A percentile compares a stretch with the other conserved stretches of the same genome.
These are phyloP conservation scores for Pseudozyma flocculosa DNA, from an alignment of 1,284 basidiomycete genomes.

Conservation along the genomic window DNA sequence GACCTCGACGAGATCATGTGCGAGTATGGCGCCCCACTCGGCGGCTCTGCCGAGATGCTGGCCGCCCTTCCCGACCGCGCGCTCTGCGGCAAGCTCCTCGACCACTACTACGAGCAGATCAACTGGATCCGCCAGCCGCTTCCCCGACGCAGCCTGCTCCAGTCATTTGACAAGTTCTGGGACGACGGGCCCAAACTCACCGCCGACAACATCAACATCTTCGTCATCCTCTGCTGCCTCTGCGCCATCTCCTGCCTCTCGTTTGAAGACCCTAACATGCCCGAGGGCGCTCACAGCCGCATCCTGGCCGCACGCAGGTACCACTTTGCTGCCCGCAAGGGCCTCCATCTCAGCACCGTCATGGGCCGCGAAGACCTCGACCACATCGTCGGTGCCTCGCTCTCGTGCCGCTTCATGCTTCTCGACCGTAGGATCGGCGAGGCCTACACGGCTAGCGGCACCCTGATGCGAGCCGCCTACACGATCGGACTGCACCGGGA, in stretches of 20 bases:
- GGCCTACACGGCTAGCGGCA: slow-evolving; percentile 36
- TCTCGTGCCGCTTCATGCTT: slow-evolving; percentile 44
- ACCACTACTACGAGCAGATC: slow-evolving; percentile 47
- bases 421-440: slow-evolving; percentile 46
- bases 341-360: slow-evolving; percentile 33
- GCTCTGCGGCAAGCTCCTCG: slow-evolving; percentile 30
- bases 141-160: slow-evolving; percentile 28
- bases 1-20: slow-evolving; percentile 42
- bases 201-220: slow-evolving; percentile 44
- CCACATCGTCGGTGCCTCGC: slow-evolving; percentile 37
- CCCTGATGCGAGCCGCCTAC: slow-evolving; percentile 38
- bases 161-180: slow-evolving; percentile 35
- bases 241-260: slow-evolving; percentile 35
- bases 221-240: slow-evolving; percentile 39
- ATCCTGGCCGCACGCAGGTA: slow-evolving; percentile 32
- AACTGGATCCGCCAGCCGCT: slow-evolving; percentile 53
- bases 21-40: slow-evolving; percentile 39
- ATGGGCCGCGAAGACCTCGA: slow-evolving; percentile 44
- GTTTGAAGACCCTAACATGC: slow-evolving; percentile 18
- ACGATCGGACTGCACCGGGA: slow-evolving; percentile 54
- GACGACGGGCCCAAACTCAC: slow-evolving; percentile 38
- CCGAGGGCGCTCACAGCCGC: slow-evolving; percentile 21
- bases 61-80: slow-evolving; percentile 31
- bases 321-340: slow-evolving; percentile 35
- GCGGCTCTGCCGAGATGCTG: slow-evolving; percentile 29